These are phyloP conservation scores for Pseudocercospora cruenta DNA, from an alignment of 2,329 filamentous ascomycete species.

Conservation along the genomic window DNA sequence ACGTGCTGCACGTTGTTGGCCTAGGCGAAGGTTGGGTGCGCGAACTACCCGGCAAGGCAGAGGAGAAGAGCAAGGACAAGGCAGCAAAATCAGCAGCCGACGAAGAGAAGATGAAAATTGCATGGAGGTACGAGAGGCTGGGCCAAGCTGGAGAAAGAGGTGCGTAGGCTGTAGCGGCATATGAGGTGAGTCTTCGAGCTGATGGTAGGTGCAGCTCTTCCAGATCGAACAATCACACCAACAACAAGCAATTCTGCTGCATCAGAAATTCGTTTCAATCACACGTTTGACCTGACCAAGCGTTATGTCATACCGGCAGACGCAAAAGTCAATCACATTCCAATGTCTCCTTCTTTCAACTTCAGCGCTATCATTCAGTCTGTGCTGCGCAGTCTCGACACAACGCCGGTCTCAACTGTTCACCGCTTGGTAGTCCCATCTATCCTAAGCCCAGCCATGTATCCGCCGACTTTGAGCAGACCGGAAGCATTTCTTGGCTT, in stretches of 20 bases:
- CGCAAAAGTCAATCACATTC: slow-evolving; percentile 49
- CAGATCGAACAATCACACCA: slow-evolving; percentile 28
- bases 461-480: slow-evolving; percentile 69
- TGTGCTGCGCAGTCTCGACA: slow-evolving; percentile 59
- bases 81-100: slow-evolving; percentile 45
- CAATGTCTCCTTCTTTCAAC: slow-evolving; percentile 67
- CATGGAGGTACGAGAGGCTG: slow-evolving; percentile 91
- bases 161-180: slow-evolving; percentile 46
- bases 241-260: slow-evolving; percentile 13
- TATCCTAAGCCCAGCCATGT: slow-evolving; percentile 83
- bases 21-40: slow-evolving; percentile 78
- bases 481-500: slow-evolving; percentile 78
- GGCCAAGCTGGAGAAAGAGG: slow-evolving; percentile 71
- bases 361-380: slow-evolving; percentile 68
- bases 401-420: slow-evolving; percentile 62
- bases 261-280: slow-evolving; percentile 48
- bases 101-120: slow-evolving; percentile 92
- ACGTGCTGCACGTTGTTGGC: slow-evolving; percentile 84
- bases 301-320: slow-evolving; percentile 48
- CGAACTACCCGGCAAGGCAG: slow-evolving; percentile 74
- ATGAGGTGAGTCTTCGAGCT: slow-evolving; percentile 29
- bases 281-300: slow-evolving; percentile 58
- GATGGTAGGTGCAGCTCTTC: slow-evolving; percentile 37
- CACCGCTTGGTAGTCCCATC: slow-evolving; percentile 86
- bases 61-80: slow-evolving; percentile 44